phyloP scores from a whole-genome alignment of 768 basidiomycete species.

The Harrya chromipes region DNA sequence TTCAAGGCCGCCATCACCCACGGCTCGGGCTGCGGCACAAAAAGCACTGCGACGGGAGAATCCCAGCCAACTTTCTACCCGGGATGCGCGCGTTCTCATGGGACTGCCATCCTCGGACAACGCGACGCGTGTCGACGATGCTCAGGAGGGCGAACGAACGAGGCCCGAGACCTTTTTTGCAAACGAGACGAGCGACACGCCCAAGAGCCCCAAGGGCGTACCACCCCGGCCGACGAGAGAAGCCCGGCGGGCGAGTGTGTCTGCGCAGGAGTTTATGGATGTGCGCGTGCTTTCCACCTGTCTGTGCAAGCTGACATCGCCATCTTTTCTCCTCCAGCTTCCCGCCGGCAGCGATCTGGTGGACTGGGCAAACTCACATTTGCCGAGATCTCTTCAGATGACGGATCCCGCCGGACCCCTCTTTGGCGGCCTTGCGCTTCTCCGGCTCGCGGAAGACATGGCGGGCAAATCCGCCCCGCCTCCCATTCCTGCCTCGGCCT shows the following conservation, averaged over 20 bases:
- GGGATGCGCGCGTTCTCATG: constrained; percentile 78
- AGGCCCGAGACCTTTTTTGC: constrained; percentile 57
- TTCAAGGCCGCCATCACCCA: constrained; percentile 91
- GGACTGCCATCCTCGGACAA: constrained; percentile 41
- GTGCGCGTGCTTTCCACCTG: constrained; percentile 3
- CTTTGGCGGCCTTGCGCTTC: constrained; percentile 71
- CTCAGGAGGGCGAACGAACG: constrained; percentile 42
- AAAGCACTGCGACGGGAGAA: constrained; percentile 83
- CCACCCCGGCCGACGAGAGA: constrained; percentile 74
- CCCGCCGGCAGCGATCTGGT: constrained; percentile 55
- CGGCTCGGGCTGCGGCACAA: constrained; percentile 83
- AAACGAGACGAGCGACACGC: constrained; percentile 20
- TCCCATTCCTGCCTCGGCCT: constrained; percentile 74
- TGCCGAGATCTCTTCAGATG: constrained; percentile 64
- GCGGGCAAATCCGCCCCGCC: constrained; percentile 63
- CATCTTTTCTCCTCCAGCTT: background rate
- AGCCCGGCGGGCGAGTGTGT: constrained; percentile 42
- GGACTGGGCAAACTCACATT: constrained; percentile 85
- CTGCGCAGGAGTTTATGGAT: constrained; percentile 23
- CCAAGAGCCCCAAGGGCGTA: constrained; percentile 19
- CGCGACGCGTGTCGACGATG: constrained; percentile 17
- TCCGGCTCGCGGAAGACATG: constrained; percentile 83
- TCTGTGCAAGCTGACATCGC: background rate
- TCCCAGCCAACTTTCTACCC: constrained; percentile 73
- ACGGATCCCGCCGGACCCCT: constrained; percentile 40